phyloP scores from a whole-genome alignment of 345 rosid genomes.

The Capsella bursapastoris region DNA sequence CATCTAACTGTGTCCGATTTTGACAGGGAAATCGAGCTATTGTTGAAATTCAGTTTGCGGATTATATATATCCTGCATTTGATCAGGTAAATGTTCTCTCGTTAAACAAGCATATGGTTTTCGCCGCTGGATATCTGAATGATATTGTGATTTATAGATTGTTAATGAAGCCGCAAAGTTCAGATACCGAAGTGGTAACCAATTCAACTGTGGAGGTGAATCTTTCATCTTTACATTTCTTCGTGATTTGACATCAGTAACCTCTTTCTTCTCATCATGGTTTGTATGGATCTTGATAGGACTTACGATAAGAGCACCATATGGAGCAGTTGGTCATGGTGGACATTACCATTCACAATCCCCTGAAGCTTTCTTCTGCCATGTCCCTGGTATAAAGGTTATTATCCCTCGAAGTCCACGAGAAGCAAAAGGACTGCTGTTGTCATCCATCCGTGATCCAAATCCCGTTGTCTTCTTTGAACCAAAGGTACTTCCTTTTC shows the following conservation, averaged over 20 bases:
- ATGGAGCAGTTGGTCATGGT: conserved; percentile 94
- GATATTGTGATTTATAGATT: conserved; percentile 55
- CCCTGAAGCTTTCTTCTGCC: conserved; percentile 97
- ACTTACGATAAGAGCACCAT: conserved; percentile 84
- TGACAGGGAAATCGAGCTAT: conserved; percentile 78
- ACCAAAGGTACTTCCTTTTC: conserved; percentile 65
- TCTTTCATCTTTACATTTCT: background rate
- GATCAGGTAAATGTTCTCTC: conserved; percentile 67
- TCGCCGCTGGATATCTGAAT: background rate
- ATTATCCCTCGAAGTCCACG: conserved; percentile 88
- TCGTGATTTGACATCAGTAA: background rate
- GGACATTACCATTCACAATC: conserved; percentile 96
- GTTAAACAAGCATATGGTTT: background rate
- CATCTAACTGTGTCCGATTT: conserved; percentile 18
- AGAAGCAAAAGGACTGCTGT: conserved; percentile 85
- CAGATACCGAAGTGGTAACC: conserved; percentile 92
- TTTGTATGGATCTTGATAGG: conserved; percentile 51
- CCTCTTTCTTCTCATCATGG: conserved; percentile 21
- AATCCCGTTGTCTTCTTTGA: conserved; percentile 90
- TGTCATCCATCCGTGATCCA: conserved; percentile 80
- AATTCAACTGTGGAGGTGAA: conserved; percentile 90
- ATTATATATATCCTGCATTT: conserved; percentile 92
- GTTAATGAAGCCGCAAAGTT: conserved; percentile 98
- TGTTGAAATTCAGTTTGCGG: conserved; percentile 93
- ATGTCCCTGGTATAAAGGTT: conserved; percentile 97